Evolutionary conservation across 2,329 filamentous ascomycete species (phyloP), one percentile per base, ranked within the genome.

Genomic region (Thielaviopsis ethacetica): DNA sequence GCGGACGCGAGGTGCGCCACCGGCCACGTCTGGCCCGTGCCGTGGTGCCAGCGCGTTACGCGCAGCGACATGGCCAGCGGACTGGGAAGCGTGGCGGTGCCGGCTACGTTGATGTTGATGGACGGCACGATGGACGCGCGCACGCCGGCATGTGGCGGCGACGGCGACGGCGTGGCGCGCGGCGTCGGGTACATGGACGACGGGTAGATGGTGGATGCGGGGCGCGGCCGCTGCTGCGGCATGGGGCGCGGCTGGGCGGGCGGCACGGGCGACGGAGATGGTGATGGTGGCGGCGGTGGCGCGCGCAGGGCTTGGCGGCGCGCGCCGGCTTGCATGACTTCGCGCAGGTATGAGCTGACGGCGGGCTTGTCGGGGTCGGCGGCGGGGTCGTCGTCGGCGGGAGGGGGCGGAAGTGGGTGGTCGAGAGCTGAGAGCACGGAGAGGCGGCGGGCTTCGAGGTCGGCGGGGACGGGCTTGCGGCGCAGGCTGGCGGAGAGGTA

Each of bases 311-410:
- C 68, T 24, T 74, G 68, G 26, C 71, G 55, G 65, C 68, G 44
- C 63, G 67, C 62, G 26, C 67, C 60, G 22, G 61, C 62, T 6
- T 65, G 65, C 41, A 50, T 56, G 13, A 68, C 68, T 17, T 66
- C 68, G 41, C 68, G 68, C 4, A 68, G 69, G n/a, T 75, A 74
- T 47, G 81, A 83, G 64, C 69, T 84, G 54, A 83, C 84, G 68
- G 78, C 79, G 41, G 82, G 84, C 64, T 73, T 85, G 67, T 71
- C 82, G 65, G 81, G 80, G 1, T 71, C 83, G 62, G 79, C 68
- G 2, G 68, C 2, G 7, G 30, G 30, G 30, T 57, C 22, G n/a
- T 54, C 30, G 34, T 53, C 30, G 30, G 7, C 6, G 30, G n/a
- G 26, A 5, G 55, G 55, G 7, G 38, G 50, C 30, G 34, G 19